Evolutionary conservation across 257 asterid genomes (phyloP).

Genomic region (Solanum boliviense): DNA sequence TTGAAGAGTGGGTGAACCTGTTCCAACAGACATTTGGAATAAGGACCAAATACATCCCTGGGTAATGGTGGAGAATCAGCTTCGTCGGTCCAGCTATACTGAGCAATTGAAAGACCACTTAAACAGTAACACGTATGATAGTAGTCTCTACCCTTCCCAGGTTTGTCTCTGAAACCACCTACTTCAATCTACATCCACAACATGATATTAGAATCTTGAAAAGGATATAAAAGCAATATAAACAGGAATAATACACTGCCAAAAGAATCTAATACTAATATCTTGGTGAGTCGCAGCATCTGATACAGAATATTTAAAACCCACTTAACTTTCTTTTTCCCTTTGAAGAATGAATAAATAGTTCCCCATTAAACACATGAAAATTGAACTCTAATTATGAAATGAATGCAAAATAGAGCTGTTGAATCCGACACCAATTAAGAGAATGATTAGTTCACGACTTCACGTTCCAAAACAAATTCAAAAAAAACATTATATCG

Average conservation of each 20-base stretch:
- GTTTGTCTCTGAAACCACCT: slow-evolving; percentile 97
- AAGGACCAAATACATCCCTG: slow-evolving; percentile 63
- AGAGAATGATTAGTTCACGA: background rate
- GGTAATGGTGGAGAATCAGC: slow-evolving; percentile 54
- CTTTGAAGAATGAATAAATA: background rate
- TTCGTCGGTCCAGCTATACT: slow-evolving; percentile 33
- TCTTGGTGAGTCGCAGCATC: background rate
- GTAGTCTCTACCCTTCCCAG: slow-evolving; percentile 79
- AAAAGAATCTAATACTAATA: background rate
- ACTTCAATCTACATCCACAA: slow-evolving; percentile 56
- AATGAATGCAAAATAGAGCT: background rate
- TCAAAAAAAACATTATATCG: background rate
- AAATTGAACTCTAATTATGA: background rate
- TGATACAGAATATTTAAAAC: background rate
- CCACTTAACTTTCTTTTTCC: background rate
- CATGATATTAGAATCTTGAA: background rate
- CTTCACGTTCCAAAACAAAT: background rate
- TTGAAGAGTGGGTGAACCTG: slow-evolving; percentile 74
- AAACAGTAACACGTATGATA: slow-evolving; percentile 91
- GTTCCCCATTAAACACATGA: background rate
- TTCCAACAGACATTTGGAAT: slow-evolving; percentile 63
- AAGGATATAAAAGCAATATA: background rate
- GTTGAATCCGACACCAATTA: background rate
- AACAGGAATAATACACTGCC: background rate
- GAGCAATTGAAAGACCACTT: slow-evolving; percentile 82